A percentile compares a stretch with the other conserved stretches of the same genome.
Conservation (phyloP, 202 grass and related monocot species). For the Schoenoplectus triqueter region DNA sequence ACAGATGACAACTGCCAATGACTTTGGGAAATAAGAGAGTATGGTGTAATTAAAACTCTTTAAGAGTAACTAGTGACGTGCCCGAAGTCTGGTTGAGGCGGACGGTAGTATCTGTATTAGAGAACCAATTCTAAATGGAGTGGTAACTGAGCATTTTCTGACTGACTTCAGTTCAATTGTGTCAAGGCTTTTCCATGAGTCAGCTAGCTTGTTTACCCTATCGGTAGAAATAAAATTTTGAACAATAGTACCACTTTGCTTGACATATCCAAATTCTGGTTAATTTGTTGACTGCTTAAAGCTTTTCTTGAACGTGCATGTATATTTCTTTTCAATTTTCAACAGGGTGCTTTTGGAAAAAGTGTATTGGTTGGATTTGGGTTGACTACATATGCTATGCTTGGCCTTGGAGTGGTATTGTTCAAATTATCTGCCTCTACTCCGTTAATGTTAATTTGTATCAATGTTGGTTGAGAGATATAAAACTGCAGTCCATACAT, state of each 20-base stretch:
- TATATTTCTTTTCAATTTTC: constrained; percentile 36
- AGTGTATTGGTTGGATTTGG: constrained; percentile 83
- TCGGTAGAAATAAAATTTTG: constrained; percentile 3
- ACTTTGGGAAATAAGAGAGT: background rate
- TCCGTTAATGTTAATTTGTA: background rate
- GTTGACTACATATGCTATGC: constrained; percentile 86
- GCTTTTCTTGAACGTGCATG: background rate
- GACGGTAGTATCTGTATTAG: background rate
- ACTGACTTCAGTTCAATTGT: background rate
- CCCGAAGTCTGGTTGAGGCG: background rate
- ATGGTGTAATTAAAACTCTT: constrained; percentile 5
- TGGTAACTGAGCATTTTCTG: background rate
- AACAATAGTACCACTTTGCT: background rate
- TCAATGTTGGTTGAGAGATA: background rate
- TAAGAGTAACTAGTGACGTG: background rate
- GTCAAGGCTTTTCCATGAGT: background rate
- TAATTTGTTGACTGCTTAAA: background rate
- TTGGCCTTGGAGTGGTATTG: constrained; percentile 93
- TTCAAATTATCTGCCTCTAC: background rate
- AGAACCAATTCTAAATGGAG: constrained; percentile 11
- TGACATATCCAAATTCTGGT: constrained; percentile 12
- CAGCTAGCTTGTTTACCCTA: constrained; percentile 1
- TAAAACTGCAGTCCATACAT: background rate
- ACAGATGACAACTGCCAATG: background rate
- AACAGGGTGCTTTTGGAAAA: constrained; percentile 88